Evolutionary conservation across 805 yeast species (phyloP).

Genomic region (Jamesozyma hellenica): DNA sequence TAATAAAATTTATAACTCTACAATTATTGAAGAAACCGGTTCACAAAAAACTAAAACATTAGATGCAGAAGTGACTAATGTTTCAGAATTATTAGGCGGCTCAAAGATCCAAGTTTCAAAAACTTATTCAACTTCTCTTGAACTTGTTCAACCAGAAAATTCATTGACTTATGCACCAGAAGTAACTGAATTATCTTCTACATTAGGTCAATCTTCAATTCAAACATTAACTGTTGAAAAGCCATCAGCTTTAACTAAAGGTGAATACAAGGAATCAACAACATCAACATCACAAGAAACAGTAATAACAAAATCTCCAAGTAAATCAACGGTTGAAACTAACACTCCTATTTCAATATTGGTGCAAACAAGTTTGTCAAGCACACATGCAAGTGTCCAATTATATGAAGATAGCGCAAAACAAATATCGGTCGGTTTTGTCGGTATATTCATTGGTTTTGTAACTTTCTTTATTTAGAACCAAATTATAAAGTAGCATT

Average conservation of each 20-base stretch:
- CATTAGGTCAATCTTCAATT: slow-evolving; percentile 4
- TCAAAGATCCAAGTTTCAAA: neutral
- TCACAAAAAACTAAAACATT: neutral
- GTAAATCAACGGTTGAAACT: neutral
- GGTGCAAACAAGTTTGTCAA: no score
- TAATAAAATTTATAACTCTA: neutral
- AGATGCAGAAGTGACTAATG: slow-evolving; percentile 1
- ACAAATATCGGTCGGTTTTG: slow-evolving; percentile 8
- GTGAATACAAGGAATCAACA: neutral
- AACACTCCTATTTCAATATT: no score
- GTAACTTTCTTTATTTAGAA: slow-evolving; percentile 3
- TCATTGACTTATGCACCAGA: no score
- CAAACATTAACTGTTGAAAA: neutral
- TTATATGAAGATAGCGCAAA: slow-evolving; percentile 11
- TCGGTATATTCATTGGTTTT: slow-evolving; percentile 9
- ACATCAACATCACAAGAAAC: neutral
- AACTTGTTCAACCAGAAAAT: no score
- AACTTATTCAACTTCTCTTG: neutral
- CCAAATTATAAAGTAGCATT: neutral
- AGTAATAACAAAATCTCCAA: neutral
- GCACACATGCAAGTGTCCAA: neutral
- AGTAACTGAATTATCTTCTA: neutral
- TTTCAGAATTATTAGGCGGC: slow-evolving; percentile 2
- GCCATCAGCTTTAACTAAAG: neutral
- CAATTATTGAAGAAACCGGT: neutral